Evolutionary conservation across 116 monocot genomes (phyloP).

Genomic region (Zostera marina): DNA sequence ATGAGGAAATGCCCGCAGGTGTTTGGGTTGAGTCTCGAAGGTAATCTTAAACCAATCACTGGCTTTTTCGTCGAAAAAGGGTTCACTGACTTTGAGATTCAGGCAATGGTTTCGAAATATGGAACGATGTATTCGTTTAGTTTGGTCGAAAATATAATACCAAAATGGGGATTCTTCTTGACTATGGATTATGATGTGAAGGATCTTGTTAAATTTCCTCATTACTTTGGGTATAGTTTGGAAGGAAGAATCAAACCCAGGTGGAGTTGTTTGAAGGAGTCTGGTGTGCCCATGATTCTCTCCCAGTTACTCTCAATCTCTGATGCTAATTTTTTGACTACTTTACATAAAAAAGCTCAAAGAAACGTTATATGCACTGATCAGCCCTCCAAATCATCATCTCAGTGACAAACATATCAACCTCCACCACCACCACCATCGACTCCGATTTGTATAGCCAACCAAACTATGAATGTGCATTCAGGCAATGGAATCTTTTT

Average conservation of each 20-base stretch:
- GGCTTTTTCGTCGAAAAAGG: conserved; percentile 77
- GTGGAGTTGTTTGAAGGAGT: conserved; percentile 27
- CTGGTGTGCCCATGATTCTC: conserved; percentile 42
- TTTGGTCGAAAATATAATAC: conserved; percentile 50
- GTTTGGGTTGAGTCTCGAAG: conserved; percentile 78
- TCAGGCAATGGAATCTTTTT: no score
- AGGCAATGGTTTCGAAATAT: conserved; percentile 61
- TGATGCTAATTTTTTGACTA: conserved; percentile 39
- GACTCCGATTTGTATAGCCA: no score
- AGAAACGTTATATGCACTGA: neutral
- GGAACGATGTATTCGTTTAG: conserved; percentile 82
- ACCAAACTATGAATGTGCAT: no score
- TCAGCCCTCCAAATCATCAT: no score
- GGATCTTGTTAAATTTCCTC: conserved; percentile 90
- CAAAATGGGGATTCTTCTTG: conserved; percentile 78
- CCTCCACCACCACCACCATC: no score
- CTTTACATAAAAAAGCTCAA: conserved; percentile 37
- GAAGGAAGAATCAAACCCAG: conserved; percentile 73
- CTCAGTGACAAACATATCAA: no score
- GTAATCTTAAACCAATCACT: conserved; percentile 67
- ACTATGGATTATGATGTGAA: conserved; percentile 57
- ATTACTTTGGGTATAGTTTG: conserved; percentile 81
- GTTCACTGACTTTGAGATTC: conserved; percentile 41
- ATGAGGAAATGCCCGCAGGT: conserved; percentile 66
- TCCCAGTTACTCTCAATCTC: conserved; percentile 60